Conservation (phyloP, 2,329 filamentous ascomycete genomes). For the Phoma sp. region DNA sequence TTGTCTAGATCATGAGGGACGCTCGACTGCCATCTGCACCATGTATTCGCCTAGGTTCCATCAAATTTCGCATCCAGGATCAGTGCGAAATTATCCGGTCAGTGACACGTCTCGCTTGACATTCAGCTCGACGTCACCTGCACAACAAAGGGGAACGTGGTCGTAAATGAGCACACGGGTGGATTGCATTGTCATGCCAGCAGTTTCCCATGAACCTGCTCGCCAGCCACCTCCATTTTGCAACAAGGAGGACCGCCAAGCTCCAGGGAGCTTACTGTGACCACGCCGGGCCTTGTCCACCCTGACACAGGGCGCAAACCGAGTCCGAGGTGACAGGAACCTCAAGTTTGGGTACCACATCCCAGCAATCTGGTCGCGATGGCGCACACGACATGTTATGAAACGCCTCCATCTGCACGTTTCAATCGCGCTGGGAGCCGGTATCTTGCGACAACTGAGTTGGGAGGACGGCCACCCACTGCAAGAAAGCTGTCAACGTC, state of each 20-base stretch:
- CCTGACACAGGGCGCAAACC: constrained; percentile 3
- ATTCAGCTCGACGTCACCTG: constrained; percentile 9
- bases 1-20: not conserved
- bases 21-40: constrained; percentile 8
- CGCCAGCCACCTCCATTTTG: constrained; percentile 3
- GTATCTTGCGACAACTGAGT: constrained; percentile 6
- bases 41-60: constrained; percentile 12
- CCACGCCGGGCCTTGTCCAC: constrained; percentile 1
- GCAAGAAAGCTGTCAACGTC: constrained; percentile 12
- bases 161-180: constrained; percentile 11
- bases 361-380: constrained; percentile 9
- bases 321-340: constrained; percentile 2
- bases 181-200: constrained; percentile 4
- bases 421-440: constrained; percentile 1
- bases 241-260: constrained; percentile 6
- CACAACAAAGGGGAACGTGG: constrained; percentile 14
- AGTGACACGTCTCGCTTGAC: constrained; percentile 6
- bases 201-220: not conserved
- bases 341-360: constrained; percentile 4
- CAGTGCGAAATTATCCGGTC: constrained; percentile 8
- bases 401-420: constrained; percentile 5
- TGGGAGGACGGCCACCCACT: not conserved
- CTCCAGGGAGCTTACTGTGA: constrained; percentile 1
- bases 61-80: constrained; percentile 16
- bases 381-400: constrained; percentile 9